These are phyloP conservation scores for Botryotinia narcissicola DNA, from an alignment of 2,329 filamentous ascomycete species.

Conservation along the genomic window DNA sequence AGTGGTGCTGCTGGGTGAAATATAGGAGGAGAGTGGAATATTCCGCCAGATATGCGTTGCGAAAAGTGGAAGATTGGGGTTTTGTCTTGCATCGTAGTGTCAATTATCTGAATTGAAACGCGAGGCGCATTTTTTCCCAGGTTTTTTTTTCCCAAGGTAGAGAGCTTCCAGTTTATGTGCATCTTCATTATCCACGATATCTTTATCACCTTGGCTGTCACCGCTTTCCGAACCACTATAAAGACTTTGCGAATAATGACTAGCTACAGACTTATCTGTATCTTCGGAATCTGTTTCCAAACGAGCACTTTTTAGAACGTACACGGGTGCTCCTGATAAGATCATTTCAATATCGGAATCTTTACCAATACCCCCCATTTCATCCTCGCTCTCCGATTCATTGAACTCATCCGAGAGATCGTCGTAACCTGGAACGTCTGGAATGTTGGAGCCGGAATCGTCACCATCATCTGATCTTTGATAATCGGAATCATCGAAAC, in stretches of 20 bases:
- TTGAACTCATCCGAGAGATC: not conserved
- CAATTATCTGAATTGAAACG: constrained; percentile 1
- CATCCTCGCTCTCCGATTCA: not conserved
- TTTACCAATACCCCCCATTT: not conserved
- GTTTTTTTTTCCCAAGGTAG: not conserved
- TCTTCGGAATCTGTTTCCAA: not conserved
- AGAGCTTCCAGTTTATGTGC: not conserved
- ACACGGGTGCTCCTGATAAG: not conserved
- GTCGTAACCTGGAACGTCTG: not conserved
- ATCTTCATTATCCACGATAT: constrained; percentile 2
- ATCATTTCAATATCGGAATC: not conserved
- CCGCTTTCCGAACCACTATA: constrained; percentile 3
- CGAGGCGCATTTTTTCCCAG: not conserved
- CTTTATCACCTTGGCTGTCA: not conserved
- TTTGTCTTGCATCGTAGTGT: not conserved
- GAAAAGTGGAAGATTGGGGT: not conserved
- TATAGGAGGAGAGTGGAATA: constrained; percentile 6
- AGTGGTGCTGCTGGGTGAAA: constrained; percentile 3
- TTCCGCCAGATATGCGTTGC: not conserved
- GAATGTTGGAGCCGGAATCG: not conserved
- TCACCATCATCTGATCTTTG: not conserved
- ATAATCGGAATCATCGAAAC: not conserved
- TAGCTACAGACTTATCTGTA: not conserved
- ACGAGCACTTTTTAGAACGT: not conserved
- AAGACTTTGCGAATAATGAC: constrained; percentile 9